Evolutionary conservation across 2,329 filamentous ascomycete species (phyloP), one percentile per base, ranked within the genome.

Genomic region (Talaromyces sp.): DNA sequence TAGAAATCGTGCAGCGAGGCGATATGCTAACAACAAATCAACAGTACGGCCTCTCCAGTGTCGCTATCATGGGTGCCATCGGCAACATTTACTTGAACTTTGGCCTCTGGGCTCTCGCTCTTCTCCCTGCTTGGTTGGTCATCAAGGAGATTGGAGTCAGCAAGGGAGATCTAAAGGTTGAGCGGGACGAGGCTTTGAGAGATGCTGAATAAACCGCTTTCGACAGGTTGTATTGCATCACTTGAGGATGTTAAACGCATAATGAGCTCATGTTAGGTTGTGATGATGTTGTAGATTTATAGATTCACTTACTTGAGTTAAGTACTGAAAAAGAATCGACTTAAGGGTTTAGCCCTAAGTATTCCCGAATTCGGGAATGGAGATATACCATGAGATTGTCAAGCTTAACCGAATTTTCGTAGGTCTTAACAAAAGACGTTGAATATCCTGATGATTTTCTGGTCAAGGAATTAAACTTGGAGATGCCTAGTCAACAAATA

Each of bases 51-150:
- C 70, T 89, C 0, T 82, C 81, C 8, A 85, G 84, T 2, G 63
- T 89, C 9, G 73, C 76, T 0, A 68, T 88, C 5, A 86, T 90
- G 68, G 86, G 81, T 1, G 75, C 85, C 52, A 79, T 88, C 2
- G 87, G 86, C 2, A 84, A 79, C 15, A 79, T 89, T 0, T 90
- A 90, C 66, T 74, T 89, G 64, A 90, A 89, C 65, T 89, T 89
- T 67, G 81, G 75, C 0, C 74, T 90, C 0, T 90, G 86, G 86
- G 86, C 75, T 0, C 63, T 87, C 0, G 79, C 86, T 0, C 73
- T 90, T 10, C 63, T 79, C 2, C 88, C 87, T 0, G 86, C 84
- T 0, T 91, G 87, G 87, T 63, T 87, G 15, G 83, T 90, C 0
- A 64, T 89, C 8, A 79, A 78, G 39, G 72, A 84, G 7, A 79